Conservation (phyloP, 2,329 filamentous ascomycete species). For the Chaetomium sp. region DNA sequence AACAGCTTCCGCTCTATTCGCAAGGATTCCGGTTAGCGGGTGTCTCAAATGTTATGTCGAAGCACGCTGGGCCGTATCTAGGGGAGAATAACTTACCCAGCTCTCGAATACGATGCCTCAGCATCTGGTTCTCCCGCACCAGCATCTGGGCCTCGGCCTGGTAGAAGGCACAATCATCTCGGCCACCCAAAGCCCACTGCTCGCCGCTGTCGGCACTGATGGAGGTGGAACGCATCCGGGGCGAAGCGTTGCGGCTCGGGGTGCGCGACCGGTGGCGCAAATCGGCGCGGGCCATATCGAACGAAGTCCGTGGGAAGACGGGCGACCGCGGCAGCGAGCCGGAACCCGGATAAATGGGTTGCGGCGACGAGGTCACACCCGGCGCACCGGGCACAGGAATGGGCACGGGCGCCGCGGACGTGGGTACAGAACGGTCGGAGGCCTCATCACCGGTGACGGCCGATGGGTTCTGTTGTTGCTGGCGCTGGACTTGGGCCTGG, state of each 20-base stretch:
- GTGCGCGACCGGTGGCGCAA: slow-evolving; percentile 52
- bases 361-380: slow-evolving; percentile 19
- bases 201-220: slow-evolving; percentile 56
- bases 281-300: slow-evolving; percentile 52
- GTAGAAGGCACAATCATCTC: slow-evolving; percentile 73
- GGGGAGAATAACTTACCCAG: slow-evolving; percentile 46
- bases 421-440: slow-evolving; percentile 35
- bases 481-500: slow-evolving; percentile 56
- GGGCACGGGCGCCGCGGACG: slow-evolving; percentile 7
- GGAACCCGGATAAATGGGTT: slow-evolving; percentile 29
- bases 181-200: slow-evolving; percentile 50
- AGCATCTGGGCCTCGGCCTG: slow-evolving; percentile 76
- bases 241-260: slow-evolving; percentile 50
- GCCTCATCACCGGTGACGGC: slow-evolving; percentile 32
- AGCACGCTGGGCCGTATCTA: too few relatives aligned
- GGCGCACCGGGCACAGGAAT: slow-evolving; percentile 18
- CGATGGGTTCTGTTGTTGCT: slow-evolving; percentile 33
- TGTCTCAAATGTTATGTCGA: too few relatives aligned
- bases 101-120: slow-evolving; percentile 66
- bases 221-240: slow-evolving; percentile 51
- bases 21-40: too few relatives aligned
- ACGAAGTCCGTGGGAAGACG: slow-evolving; percentile 48
- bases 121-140: slow-evolving; percentile 75
- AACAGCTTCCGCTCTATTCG: too few relatives aligned
- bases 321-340: slow-evolving; percentile 47